phyloP scores from a whole-genome alignment of 164 flowering plant species.

The Tinospora cordifolia region DNA sequence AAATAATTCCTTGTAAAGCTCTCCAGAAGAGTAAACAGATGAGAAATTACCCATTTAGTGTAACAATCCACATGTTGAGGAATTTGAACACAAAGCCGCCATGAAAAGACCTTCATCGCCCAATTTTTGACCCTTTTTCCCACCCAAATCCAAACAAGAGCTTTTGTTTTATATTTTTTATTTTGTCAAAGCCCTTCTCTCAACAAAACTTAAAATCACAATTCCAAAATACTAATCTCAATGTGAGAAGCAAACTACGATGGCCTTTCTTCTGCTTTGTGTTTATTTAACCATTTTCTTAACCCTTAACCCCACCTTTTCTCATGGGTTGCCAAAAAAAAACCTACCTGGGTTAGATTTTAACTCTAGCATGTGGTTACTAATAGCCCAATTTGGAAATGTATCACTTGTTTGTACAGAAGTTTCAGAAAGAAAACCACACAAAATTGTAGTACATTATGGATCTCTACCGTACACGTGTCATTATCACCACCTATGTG shows the following conservation, averaged over 20 bases:
- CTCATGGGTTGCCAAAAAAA: too few species aligned
- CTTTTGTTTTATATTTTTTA: too few species aligned
- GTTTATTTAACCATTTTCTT: background rate
- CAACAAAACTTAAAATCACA: background rate
- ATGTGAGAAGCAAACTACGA: background rate
- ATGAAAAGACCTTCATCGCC: slow-evolving; percentile 30
- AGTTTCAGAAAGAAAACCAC: too few species aligned
- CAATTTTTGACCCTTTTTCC: slow-evolving; percentile 22
- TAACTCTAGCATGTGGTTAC: background rate
- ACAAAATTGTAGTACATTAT: too few species aligned
- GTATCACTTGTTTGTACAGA: too few species aligned
- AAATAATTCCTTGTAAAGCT: slow-evolving; percentile 6
- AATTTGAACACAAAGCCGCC: slow-evolving; percentile 32
- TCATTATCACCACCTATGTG: too few species aligned
- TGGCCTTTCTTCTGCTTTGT: background rate
- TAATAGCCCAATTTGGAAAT: background rate
- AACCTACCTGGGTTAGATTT: background rate
- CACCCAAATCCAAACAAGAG: slow-evolving; percentile 21
- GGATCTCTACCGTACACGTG: too few species aligned
- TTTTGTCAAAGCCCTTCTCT: background rate
- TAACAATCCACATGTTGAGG: background rate
- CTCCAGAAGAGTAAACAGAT: slow-evolving; percentile 2
- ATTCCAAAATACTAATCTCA: background rate
- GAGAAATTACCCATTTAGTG: slow-evolving; percentile 22
- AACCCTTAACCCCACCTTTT: background rate